These are phyloP conservation scores for Ceraceosorus bombacis DNA, from an alignment of 1,284 basidiomycete genomes.

Conservation along the genomic window DNA sequence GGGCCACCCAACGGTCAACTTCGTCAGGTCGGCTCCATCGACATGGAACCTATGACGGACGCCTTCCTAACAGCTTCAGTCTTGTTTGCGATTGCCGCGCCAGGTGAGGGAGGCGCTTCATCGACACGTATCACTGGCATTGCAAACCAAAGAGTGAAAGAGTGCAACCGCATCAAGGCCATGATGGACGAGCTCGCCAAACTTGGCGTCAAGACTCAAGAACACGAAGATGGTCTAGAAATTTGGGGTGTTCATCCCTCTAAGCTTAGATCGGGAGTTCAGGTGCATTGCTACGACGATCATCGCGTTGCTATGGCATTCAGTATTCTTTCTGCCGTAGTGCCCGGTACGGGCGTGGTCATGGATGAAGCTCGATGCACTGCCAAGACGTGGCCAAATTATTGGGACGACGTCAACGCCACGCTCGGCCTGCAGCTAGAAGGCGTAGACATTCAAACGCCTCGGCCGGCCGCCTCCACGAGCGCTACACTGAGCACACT, in stretches of 20 bases:
- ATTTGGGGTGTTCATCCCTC: constrained; percentile 69
- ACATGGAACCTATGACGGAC: constrained; percentile 99
- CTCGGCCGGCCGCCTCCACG: constrained; percentile 41
- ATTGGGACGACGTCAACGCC: constrained; percentile 96
- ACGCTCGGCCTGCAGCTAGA: constrained; percentile 88
- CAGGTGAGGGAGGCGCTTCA: constrained; percentile 42
- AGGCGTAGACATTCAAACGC: constrained; percentile 61
- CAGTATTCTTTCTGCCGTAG: constrained; percentile 67
- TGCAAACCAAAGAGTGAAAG: constrained; percentile 96
- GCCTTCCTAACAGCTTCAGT: constrained; percentile 93
- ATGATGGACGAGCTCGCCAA: constrained; percentile 96
- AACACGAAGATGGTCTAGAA: constrained; percentile 87
- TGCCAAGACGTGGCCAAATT: constrained; percentile 99
- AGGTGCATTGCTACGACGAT: constrained; percentile 92
- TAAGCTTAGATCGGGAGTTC: constrained; percentile 53
- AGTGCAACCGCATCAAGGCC: constrained; percentile 91
- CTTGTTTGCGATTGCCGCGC: constrained; percentile 66
- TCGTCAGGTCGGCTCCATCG: constrained; percentile 74
- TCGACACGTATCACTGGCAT: constrained; percentile 81
- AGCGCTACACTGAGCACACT: constrained; percentile 15
- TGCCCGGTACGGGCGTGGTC: constrained; percentile 58
- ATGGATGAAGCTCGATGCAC: constrained; percentile 96
- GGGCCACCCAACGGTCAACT: constrained; percentile 77
- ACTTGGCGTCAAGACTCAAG: constrained; percentile 85
- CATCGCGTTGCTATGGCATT: constrained; percentile 99